Evolutionary conservation across 116 monocot genomes (phyloP).

Genomic region (Phalaenopsis hybrid): DNA sequence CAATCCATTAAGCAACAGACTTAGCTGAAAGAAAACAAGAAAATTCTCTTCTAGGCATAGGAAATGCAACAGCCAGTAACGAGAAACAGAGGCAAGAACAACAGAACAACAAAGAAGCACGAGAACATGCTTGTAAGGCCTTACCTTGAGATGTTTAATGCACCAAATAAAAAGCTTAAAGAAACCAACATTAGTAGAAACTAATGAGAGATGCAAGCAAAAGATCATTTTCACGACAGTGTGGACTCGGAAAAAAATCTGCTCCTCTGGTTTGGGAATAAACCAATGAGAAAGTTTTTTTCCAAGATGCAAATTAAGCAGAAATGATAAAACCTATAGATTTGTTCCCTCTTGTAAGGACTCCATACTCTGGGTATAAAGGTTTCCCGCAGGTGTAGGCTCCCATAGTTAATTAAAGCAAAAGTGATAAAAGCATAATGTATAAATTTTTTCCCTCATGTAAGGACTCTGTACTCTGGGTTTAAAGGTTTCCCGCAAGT

Average conservation of each 20-base stretch:
- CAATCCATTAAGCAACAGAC: not conserved
- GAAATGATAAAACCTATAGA: not conserved
- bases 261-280: not conserved
- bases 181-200: not conserved
- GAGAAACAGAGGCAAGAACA: not conserved
- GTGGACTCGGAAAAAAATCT: not conserved
- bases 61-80: not conserved
- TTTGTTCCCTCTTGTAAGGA: not conserved
- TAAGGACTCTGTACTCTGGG: too few species aligned
- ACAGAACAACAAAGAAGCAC: not conserved
- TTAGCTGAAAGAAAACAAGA: too few species aligned
- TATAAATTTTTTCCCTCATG: too few species aligned
- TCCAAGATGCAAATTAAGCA: not conserved
- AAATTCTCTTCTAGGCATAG: not conserved
- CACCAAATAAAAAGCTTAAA: slow-evolving; percentile 4
- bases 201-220: not conserved
- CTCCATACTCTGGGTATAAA: too few species aligned
- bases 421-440: too few species aligned
- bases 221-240: not conserved
- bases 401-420: too few species aligned
- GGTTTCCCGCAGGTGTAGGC: too few species aligned
- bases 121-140: not conserved
- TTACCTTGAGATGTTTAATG: not conserved
- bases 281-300: not conserved
- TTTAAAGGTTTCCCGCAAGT: too few species aligned